Evolutionary conservation across 176 grass and related monocot species (phyloP).

Genomic region (Rhynchospora breviuscula): DNA sequence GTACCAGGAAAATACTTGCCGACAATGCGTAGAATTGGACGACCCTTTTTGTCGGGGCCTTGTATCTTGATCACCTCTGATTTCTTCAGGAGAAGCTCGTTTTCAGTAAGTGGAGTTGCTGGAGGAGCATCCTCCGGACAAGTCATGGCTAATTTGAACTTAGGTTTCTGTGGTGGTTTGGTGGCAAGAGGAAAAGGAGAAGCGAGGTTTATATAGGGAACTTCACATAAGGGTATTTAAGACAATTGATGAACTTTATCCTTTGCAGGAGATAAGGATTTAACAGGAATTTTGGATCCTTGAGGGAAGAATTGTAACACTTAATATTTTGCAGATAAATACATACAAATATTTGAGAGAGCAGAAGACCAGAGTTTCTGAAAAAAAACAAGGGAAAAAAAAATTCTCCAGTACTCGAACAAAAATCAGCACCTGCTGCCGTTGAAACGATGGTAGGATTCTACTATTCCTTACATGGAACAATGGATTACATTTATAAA

Average conservation of each 20-base stretch:
- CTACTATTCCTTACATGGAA: too few species aligned
- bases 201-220: background rate
- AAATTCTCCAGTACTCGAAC: too few species aligned
- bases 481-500: too few species aligned
- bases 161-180: background rate
- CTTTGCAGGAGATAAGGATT: conserved; percentile 5
- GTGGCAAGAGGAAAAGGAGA: background rate
- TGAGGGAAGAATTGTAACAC: background rate
- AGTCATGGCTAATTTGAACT: background rate
- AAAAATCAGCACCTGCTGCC: too few species aligned
- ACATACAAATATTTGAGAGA: background rate
- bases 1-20: conserved; percentile 76
- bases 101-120: conserved; percentile 4
- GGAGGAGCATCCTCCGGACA: background rate
- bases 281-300: background rate
- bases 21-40: conserved; percentile 63
- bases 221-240: conserved; percentile 5
- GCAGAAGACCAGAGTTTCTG: background rate
- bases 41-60: conserved; percentile 47
- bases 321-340: conserved; percentile 9
- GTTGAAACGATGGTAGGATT: too few species aligned
- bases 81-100: conserved; percentile 49
- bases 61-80: conserved; percentile 56
- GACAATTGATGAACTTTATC: background rate
- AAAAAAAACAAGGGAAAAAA: background rate